Conservation (phyloP, 768 basidiomycete species). For the Trametes villosa region DNA sequence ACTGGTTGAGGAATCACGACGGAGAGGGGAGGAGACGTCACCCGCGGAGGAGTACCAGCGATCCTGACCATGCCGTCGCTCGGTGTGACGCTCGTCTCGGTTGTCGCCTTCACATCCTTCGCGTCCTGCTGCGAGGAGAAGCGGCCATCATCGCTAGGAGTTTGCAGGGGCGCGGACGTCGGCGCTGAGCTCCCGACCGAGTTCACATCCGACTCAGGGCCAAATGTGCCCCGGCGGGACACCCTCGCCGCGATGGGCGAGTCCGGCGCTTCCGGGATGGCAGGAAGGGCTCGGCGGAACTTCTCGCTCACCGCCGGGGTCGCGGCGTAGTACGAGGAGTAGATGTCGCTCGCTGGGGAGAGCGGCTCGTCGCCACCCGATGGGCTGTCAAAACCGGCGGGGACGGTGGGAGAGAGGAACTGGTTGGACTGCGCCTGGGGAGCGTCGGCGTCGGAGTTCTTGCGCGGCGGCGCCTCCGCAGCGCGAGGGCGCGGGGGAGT, state of each 20-base stretch:
- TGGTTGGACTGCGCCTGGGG: conserved; percentile 5
- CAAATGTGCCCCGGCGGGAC: conserved; percentile 18
- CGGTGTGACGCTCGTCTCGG: background rate
- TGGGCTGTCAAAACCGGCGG: conserved; percentile 8
- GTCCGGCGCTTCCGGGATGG: conserved; percentile 23
- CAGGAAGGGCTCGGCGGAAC: conserved; percentile 15
- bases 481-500: background rate
- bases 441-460: background rate
- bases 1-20: conserved; percentile 17
- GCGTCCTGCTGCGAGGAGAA: conserved; percentile 4
- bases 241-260: conserved; percentile 2
- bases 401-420: conserved; percentile 2
- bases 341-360: conserved; percentile 22
- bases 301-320: conserved; percentile 10
- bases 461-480: background rate
- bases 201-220: conserved; percentile 1
- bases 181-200: conserved; percentile 13
- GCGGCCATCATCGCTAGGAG: conserved; percentile 16
- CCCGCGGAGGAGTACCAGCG: conserved; percentile 13
- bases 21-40: conserved; percentile 24
- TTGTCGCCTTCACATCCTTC: background rate
- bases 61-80: conserved; percentile 6
- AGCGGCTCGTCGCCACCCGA: conserved; percentile 15
- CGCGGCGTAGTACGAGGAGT: conserved; percentile 16
- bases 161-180: conserved; percentile 14